Evolutionary conservation across 2,329 filamentous ascomycete species (phyloP), one percentile per base, ranked within the genome.

Genomic region (Coniochaeta prunicola): DNA sequence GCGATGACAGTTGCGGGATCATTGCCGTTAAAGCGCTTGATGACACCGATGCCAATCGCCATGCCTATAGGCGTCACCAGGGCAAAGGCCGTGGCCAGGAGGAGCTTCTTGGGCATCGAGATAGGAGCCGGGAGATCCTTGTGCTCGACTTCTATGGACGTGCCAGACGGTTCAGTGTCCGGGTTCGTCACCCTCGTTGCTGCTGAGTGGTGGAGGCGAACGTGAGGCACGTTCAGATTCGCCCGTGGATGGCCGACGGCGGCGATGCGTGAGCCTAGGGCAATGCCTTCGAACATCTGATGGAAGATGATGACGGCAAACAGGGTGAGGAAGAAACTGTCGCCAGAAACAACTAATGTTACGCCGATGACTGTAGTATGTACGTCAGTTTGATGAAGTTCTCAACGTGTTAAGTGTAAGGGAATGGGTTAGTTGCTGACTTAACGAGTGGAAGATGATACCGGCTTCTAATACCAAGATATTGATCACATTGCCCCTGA

Each of bases 51-150:
- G 0, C 90, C 89, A 60, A 93, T 91, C 0, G 85, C 88, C 89
- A 92, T 92, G 12, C 89, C 90, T 31, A 91, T 75, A 0, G 89
- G 89, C 0, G 89, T 92, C 58, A 90, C 84, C 28, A 91, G 74
- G 0, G 87, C 82, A 65, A 91, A 92, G 0, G 80, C 77, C 1
- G 71, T 64, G 0, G 81, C 88, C 74, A 92, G 84, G 13, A 83
- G 61, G 2, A 85, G 71, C 68, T 91, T 88, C 61, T 77, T 77
- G 60, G 64, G 63, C 66, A 78, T 69, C 9, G 74, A 69, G 31
- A 80, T 63, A 17, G 57, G 38, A 4, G 53, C 9, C 8, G n/a
- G 36, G 31, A 40, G 45, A n/a, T 45, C 10, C 9, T 28, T 13
- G 28, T 57, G 54, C 1, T 10, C 28, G n/a, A n/a, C n/a, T n/a